A percentile compares a stretch with the other conserved stretches of the same genome.
Conservation (phyloP, 768 basidiomycete genomes). For the Sporobolomyces phaffii region DNA sequence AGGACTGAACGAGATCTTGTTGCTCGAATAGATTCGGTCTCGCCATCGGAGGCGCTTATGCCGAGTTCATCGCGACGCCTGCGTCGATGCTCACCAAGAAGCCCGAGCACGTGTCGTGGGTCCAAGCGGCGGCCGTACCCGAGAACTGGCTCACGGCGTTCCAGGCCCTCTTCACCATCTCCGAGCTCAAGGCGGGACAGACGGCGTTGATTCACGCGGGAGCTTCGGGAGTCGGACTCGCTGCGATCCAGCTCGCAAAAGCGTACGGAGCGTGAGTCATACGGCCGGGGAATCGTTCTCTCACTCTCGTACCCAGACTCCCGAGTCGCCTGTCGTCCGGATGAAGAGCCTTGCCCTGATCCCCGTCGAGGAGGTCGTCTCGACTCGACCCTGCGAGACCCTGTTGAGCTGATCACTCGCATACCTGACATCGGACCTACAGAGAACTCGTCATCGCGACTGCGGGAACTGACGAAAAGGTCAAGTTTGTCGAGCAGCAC, state of each 20-base stretch:
- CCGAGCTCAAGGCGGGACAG: slow-evolving; percentile 62
- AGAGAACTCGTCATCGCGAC: slow-evolving; percentile 73
- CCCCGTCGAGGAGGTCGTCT: too few species aligned
- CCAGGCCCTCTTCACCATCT: slow-evolving; percentile 55
- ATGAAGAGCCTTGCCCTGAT: too few species aligned
- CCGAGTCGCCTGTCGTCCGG: too few species aligned
- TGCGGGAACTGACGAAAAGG: slow-evolving; percentile 75
- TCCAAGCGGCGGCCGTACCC: slow-evolving; percentile 69
- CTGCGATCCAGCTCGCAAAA: slow-evolving; percentile 80
- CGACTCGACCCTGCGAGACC: too few species aligned
- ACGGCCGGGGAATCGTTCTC: too few species aligned
- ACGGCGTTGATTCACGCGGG: slow-evolving; percentile 83
- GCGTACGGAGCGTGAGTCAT: slow-evolving; percentile 67
- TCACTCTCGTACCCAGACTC: too few species aligned
- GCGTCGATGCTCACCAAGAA: slow-evolving; percentile 67
- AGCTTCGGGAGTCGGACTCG: slow-evolving; percentile 81
- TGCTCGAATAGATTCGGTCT: slow-evolving; percentile 42
- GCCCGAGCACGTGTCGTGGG: slow-evolving; percentile 68
- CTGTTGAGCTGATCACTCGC: background rate
- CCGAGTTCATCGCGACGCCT: slow-evolving; percentile 53
- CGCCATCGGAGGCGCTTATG: slow-evolving; percentile 41
- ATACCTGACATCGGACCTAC: slow-evolving; percentile 14
- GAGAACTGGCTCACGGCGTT: slow-evolving; percentile 82
- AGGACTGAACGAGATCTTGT: too few species aligned
- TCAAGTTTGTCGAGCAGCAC: slow-evolving; percentile 64